Conservation (phyloP, 345 rosid genomes). For the Dipteronia sinensis region DNA sequence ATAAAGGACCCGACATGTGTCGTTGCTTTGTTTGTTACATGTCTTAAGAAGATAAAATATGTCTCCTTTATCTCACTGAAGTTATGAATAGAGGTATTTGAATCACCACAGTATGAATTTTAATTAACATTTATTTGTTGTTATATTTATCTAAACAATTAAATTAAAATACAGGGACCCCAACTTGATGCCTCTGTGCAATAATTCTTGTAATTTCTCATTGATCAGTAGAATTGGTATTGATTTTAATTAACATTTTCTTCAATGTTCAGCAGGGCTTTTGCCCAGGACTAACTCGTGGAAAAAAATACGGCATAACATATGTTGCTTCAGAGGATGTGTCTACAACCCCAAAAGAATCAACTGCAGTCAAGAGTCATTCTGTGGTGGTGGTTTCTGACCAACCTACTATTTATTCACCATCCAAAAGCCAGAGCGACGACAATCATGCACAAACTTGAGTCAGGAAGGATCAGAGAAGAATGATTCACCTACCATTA, state of each 20-base stretch:
- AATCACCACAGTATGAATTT: neutral
- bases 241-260: neutral
- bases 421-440: slow-evolving; percentile 18
- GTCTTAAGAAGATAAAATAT: neutral
- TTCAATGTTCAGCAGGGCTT: slow-evolving; percentile 55
- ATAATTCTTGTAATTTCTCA: neutral
- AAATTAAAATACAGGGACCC: neutral
- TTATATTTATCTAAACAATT: neutral
- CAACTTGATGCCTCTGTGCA: neutral
- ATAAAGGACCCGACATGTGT: neutral
- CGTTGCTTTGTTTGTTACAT: neutral
- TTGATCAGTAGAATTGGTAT: neutral
- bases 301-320: slow-evolving; percentile 75
- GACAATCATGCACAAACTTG: slow-evolving; percentile 11
- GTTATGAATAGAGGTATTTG: neutral
- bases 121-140: neutral
- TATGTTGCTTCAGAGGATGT: slow-evolving; percentile 45
- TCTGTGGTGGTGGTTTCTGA: slow-evolving; percentile 40
- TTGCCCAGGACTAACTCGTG: slow-evolving; percentile 83
- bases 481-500: slow-evolving; percentile 19
- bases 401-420: slow-evolving; percentile 18
- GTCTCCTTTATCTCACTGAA: neutral
- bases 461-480: slow-evolving; percentile 15
- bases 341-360: slow-evolving; percentile 27
- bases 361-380: slow-evolving; percentile 30